Evolutionary conservation across 768 basidiomycete species (phyloP), one percentile per base, ranked within the genome.

Genomic region (Candolleomyces aberdarensis): DNA sequence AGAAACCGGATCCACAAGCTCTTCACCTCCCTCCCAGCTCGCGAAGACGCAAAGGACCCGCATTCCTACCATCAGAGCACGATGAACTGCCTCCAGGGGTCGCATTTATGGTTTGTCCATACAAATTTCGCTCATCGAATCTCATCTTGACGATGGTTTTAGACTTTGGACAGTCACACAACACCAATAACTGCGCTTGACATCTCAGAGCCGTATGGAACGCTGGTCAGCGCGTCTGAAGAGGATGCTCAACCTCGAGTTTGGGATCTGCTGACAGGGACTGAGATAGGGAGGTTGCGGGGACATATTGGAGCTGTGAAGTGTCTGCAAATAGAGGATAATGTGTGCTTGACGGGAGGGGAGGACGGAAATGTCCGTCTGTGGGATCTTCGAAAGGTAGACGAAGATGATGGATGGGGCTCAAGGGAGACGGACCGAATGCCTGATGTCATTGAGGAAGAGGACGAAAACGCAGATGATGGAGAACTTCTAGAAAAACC

Each of bases 21-120:
- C 69, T 79, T 50, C 83, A 80, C 67, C 70, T 81, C 43, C 81
- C 78, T 14, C 79, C 80, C 26, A 88, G 85, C 63, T 88, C 89
- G 31, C 83, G 91, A 49, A 75, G 90, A 67, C 80, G 88, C 56
- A 90, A 87, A 82, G 96, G 96, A 2, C 96, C 96, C 0, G 92
- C 92, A 17, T 98, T 99, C 79, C 72, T 99, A 51, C 97, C 97
- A 4, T 97, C 95, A 17, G 97, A 98, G 71, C 97, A 99, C 66
- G 94, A 95, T 66, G 94, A 97, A 57, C 80, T 99, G 32, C 97
- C 97, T 9, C 85, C 88, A 8, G 94, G 94, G 1, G 86, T 98
- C 5, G 97, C 96, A 13, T 99, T 99, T 76, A 98, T 99, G 96
- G 94, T 93, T 74, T 65, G 67, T 66, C 17, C 26, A 31, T 44